Base-by-base conservation (phyloP, 1,284 basidiomycete species). In the Cutaneotrichosporon curvatum region DNA sequence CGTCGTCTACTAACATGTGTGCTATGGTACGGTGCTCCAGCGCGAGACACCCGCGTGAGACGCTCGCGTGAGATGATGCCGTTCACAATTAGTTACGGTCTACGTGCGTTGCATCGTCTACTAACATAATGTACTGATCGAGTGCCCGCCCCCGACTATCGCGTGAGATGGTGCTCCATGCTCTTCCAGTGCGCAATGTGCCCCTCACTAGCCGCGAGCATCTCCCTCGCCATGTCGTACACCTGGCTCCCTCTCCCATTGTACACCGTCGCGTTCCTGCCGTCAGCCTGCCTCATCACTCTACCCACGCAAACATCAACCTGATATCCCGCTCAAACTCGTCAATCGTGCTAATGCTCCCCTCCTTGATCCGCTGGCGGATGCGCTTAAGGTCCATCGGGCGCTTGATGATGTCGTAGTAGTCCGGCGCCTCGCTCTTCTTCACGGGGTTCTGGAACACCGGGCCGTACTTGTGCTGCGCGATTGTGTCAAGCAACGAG, bases 361-460 rank as follows among this genome's bases (percentile, higher is more conserved):
- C 89, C 59, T 90, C 86, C 62, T 85, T 85, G 55, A 95, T 82
- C 51, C 79, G 79, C 15, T 76, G 76, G 64, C 86, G 85, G 64
- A 96, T 84, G 1, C 85, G 91, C 70, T 89, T 91, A 45, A 96
- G 76, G 66, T 94, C 90, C 80, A 91, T 91, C 0, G 92, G 89
- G 19, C 84, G 78, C 62, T 86, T 87, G 53, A 96, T 85, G 53
- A 95, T 85, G 46, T 88, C 83, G 52, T 82, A 81, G 68, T 96
- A 96, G 62, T 88, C 87, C 0, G 88, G 84, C 5, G 91, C 52
- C 22, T 47, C 47, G 39, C 43, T 49, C 48, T 80, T 79, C 62
- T 84, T 87, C 63, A 96, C 90, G 4, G 89, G 89, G 56, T 87
- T 84, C 62, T 87, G 84, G 65, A 95, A 95, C 42, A 92, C 86